Evolutionary conservation across 2,329 filamentous ascomycete genomes (phyloP).

Genomic region (Cladophialophora immunda): DNA sequence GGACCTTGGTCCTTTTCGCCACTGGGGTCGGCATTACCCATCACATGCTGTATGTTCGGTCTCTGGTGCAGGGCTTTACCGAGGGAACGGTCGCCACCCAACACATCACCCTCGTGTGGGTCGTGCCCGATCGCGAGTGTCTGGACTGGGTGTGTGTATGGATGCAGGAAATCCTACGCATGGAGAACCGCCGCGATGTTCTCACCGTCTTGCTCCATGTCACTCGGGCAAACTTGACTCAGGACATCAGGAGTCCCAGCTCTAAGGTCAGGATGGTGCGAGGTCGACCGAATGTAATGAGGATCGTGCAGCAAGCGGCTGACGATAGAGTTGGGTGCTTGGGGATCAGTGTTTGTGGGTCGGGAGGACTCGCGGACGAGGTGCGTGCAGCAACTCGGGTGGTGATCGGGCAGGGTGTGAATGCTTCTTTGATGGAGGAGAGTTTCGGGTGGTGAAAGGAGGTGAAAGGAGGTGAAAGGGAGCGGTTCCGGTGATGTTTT

Average conservation of each 20-base stretch:
- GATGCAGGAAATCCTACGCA: slow-evolving; percentile 77
- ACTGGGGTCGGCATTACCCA: slow-evolving; percentile 95
- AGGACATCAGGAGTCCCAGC: slow-evolving; percentile 72
- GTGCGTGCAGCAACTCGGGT: slow-evolving; percentile 73
- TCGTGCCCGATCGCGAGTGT: slow-evolving; percentile 86
- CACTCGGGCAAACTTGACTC: slow-evolving; percentile 60
- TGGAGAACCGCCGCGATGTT: slow-evolving; percentile 82
- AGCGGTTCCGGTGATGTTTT: no score
- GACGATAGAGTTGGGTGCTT: slow-evolving; percentile 84
- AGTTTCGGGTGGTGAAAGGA: slow-evolving; percentile 65
- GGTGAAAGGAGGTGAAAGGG: no score
- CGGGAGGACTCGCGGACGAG: slow-evolving; percentile 77
- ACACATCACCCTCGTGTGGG: slow-evolving; percentile 85
- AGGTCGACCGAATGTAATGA: slow-evolving; percentile 81
- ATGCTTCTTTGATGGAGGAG: slow-evolving; percentile 79
- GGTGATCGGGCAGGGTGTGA: slow-evolving; percentile 64
- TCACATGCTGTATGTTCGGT: slow-evolving; percentile 85
- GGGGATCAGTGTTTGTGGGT: slow-evolving; percentile 82
- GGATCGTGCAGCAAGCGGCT: slow-evolving; percentile 81
- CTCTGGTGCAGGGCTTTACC: slow-evolving; percentile 74
- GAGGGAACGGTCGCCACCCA: slow-evolving; percentile 79
- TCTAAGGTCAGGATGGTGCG: slow-evolving; percentile 89
- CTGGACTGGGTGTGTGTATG: slow-evolving; percentile 93
- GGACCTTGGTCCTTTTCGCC: slow-evolving; percentile 87
- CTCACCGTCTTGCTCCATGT: slow-evolving; percentile 51